A percentile compares a stretch with the other conserved stretches of the same genome.
Conservation (phyloP, 2,329 filamentous ascomycete genomes). For the Fusarium tanahbumbuense region DNA sequence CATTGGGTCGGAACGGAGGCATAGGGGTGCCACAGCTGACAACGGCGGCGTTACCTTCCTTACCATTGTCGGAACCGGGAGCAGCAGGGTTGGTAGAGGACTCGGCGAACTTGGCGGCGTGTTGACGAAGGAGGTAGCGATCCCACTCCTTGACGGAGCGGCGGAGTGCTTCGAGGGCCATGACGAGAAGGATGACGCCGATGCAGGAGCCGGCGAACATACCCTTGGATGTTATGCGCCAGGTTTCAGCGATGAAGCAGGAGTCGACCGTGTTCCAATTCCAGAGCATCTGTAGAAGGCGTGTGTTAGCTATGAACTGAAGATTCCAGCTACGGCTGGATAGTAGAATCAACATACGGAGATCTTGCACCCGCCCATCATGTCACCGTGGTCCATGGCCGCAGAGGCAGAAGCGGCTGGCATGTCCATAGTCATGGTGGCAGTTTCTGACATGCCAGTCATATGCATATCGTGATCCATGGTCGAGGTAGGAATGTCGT, state of each 20-base stretch:
- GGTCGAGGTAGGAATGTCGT: no score
- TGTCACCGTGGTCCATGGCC: conserved; percentile 30
- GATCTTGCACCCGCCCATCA: conserved; percentile 52
- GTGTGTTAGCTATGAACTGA: neutral
- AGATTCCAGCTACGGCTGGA: neutral
- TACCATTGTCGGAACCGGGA: conserved; percentile 38
- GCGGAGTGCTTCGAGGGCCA: conserved; percentile 78
- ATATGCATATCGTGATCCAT: conserved; percentile 28
- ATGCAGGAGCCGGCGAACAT: conserved; percentile 87
- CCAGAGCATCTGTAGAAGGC: conserved; percentile 75
- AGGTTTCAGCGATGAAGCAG: conserved; percentile 75
- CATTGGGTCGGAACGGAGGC: conserved; percentile 64
- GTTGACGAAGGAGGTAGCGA: conserved; percentile 68
- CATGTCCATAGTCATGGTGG: conserved; percentile 39
- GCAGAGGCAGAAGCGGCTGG: conserved; percentile 31
- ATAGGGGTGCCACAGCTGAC: conserved; percentile 29
- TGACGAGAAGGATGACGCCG: conserved; percentile 78
- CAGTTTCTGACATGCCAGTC: conserved; percentile 22
- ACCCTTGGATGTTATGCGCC: conserved; percentile 75
- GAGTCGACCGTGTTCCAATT: conserved; percentile 80
- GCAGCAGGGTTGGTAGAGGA: neutral
- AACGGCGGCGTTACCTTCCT: conserved; percentile 32
- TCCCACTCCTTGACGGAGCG: conserved; percentile 79
- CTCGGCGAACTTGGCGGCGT: conserved; percentile 52
- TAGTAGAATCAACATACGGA: conserved; percentile 47